A percentile compares a stretch with the other conserved stretches of the same genome.
Evolutionary conservation across 345 rosid species (phyloP).

Genomic region (Dimocarpus longan): DNA sequence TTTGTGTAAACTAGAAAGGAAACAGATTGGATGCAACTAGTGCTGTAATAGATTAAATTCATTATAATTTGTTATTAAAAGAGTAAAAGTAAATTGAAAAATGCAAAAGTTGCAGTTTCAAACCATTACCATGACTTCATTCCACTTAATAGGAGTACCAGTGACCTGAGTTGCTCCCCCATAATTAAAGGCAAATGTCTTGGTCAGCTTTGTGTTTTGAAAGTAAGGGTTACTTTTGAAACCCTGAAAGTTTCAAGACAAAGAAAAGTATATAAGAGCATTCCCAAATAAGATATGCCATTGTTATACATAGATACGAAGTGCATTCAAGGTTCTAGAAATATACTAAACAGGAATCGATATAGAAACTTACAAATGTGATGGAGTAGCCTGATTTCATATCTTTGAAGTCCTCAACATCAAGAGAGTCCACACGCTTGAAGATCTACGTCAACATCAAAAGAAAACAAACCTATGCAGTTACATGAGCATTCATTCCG

Average conservation of each 20-base stretch:
- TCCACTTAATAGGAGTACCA: slow-evolving; percentile 42
- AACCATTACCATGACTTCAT: slow-evolving; percentile 40
- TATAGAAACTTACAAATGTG: slow-evolving; percentile 33
- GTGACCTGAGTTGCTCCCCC: slow-evolving; percentile 37
- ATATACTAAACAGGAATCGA: not conserved
- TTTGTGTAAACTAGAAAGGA: no score
- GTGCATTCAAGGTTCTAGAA: no score
- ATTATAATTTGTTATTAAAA: not conserved
- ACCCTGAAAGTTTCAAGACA: slow-evolving; percentile 20
- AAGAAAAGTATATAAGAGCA: not conserved
- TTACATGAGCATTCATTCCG: not conserved
- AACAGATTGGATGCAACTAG: no score
- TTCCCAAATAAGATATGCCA: not conserved
- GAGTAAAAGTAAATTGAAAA: not conserved
- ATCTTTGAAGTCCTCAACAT: slow-evolving; percentile 48
- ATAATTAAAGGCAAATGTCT: slow-evolving; percentile 36
- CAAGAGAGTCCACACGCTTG: slow-evolving; percentile 37
- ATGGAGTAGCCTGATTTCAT: slow-evolving; percentile 45
- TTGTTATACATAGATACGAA: not conserved
- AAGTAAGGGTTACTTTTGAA: slow-evolving; percentile 40
- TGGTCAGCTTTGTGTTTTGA: slow-evolving; percentile 41
- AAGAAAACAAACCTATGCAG: not conserved
- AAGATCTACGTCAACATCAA: slow-evolving; percentile 31
- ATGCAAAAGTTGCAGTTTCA: slow-evolving; percentile 9
- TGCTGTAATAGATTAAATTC: not conserved